Evolutionary conservation across 108 stramenopile species (phyloP).

Genomic region (Skeletonema marinoi): DNA sequence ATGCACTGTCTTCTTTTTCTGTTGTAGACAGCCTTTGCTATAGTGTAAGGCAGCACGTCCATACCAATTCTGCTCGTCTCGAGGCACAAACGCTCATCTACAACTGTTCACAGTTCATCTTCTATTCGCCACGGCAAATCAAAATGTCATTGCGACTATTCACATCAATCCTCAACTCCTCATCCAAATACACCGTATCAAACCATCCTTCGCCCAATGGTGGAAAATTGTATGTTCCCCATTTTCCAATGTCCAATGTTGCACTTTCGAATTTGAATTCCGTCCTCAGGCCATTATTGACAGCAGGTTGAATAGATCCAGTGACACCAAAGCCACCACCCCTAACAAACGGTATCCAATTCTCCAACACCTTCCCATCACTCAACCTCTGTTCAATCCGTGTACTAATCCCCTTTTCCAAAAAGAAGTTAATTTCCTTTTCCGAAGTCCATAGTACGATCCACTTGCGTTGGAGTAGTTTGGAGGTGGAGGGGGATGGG

Average conservation of each 20-base stretch:
- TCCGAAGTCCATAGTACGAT: conserved; percentile 59
- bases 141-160: conserved; percentile 69
- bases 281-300: conserved; percentile 23
- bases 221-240: conserved; percentile 50
- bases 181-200: conserved; percentile 69
- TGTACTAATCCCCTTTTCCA: conserved; percentile 42
- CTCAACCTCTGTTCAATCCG: conserved; percentile 50
- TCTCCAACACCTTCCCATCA: conserved; percentile 30
- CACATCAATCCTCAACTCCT: conserved; percentile 59
- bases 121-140: conserved; percentile 34
- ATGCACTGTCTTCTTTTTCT: too few relatives aligned
- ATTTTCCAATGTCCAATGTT: conserved; percentile 54
- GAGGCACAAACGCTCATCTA: too few relatives aligned
- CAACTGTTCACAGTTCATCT: neutral
- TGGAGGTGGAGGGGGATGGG: conserved; percentile 27
- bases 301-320: conserved; percentile 21
- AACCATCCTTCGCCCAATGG: conserved; percentile 73
- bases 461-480: conserved; percentile 52
- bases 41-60: too few relatives aligned
- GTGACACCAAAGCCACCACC: conserved; percentile 58
- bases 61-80: too few relatives aligned
- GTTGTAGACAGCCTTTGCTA: too few relatives aligned
- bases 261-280: conserved; percentile 56
- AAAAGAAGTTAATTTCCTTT: conserved; percentile 71
- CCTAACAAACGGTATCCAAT: conserved; percentile 55